Evolutionary conservation across 345 rosid species (phyloP), one percentile per base, ranked within the genome.

Genomic region (Raphanus raphanistrum): DNA sequence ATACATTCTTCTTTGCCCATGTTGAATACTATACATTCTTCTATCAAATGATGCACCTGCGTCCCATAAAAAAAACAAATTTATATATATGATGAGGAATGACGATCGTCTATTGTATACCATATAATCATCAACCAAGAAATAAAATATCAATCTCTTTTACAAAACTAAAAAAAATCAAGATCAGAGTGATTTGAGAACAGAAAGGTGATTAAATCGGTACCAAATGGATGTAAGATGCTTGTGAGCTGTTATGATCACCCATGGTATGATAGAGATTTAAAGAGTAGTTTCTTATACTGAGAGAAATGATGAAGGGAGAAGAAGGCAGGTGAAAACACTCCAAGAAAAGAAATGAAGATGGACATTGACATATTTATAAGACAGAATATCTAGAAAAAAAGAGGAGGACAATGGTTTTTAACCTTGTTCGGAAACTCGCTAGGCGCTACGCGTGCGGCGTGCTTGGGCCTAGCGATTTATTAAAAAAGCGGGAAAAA

Each of bases 11-110:
- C 96, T 84, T 80, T 94, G 77, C 78, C 84, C 98, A 94, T 85
- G 84, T 88, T 89, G 85, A 92, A 90, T 21, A 92, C n/a, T 11
- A 94, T 80, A 66, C 98, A 94, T 81, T 92, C 90, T 80, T 94
- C 98, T 69, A 94, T 94, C 38, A 94, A 87, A 83, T 82, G 96
- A 74, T 94, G 98, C 76, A 94, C 98, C 98, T 94, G 78, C 80
- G 71, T 35, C 15, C 52, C 41, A 64, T 29, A 48, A 29, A 32
- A 0, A 38, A 28, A 21, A 61, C 17, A 41, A 26, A 8, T 21
- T 32, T 6, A 15, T 27, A 35, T 77, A 33, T 17, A 61, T 48
- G 55, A 62, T 13, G 65, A 21, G 11, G 48, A 38, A 50, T n/a
- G 65, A 32, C 8, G 48, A 57, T 55, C 65, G 36, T 38, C 25